Evolutionary conservation across 2,329 filamentous ascomycete genomes (phyloP), one percentile per base, ranked within the genome.

Genomic region (Sarocladiaceae sp.): DNA sequence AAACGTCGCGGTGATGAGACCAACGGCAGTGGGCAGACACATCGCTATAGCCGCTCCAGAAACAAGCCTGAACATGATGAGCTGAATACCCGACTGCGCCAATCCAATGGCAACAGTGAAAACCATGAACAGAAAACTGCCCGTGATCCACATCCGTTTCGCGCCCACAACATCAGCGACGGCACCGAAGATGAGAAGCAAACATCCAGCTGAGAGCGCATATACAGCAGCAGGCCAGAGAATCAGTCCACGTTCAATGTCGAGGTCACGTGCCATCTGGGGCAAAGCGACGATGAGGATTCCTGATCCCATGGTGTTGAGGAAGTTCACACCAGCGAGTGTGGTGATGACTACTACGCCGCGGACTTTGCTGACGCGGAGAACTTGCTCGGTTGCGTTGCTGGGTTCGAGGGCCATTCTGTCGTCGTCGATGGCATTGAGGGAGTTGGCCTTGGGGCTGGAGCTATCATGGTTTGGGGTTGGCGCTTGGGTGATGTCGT

Each of bases 201-300:
- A 49, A 23, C 62, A 64, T 28, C 60, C 62, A 4, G 60, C 60
- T 2, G 63, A 58, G 6, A 65, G 55, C 12, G 58, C 58, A 40
- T 62, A 63, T 25, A 64, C 62, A 22, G 63, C 61, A n/a, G 62
- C 61, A 8, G 63, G 63, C 62, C 63, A 67, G 28, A 66, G 62
- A 8, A 67, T 60, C 26, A 69, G 58, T 4, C 54, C 57, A n/a
- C 60, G 58, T 0, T 61, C 51, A 11, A 67, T 56, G 3, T 58
- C 59, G 37, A 72, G 59, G 13, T 72, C 70, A 0, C 46, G 40
- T 28, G 68, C 66, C 54, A 73, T 71, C 6, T 59, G 64, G 5
- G 70, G 70, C n/a, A 71, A 57, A 17, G 62, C 63, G 4, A 68
- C 68, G 39, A 67, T 67, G 36, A 69, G 61, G 37, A 69, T 66